Conservation (phyloP, 2,329 filamentous ascomycete species). For the Colletotrichum sp. region DNA sequence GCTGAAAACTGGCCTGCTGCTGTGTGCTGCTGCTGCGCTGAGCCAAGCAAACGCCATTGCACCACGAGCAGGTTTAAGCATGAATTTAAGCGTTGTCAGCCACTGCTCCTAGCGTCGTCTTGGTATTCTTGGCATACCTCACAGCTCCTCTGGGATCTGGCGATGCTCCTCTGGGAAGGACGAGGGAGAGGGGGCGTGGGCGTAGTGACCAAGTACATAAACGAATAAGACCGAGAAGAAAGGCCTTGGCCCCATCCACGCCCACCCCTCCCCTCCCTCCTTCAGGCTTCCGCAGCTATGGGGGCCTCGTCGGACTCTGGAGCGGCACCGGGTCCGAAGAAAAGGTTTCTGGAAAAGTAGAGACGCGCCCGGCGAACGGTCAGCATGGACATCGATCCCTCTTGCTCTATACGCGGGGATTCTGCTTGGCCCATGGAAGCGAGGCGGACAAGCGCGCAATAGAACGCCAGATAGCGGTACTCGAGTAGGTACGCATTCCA, state of each 20-base stretch:
- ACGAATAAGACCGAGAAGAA: neutral
- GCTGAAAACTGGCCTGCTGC: neutral
- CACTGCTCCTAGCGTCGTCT: constrained; percentile 29
- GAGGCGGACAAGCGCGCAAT: neutral
- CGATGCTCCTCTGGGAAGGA: neutral
- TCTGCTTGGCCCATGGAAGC: neutral
- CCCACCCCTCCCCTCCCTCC: neutral
- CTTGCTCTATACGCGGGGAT: neutral
- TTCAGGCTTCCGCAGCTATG: neutral
- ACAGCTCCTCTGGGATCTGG: constrained; percentile 23
- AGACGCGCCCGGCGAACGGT: neutral
- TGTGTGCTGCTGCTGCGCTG: neutral
- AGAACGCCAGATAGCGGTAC: neutral
- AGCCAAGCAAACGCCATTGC: constrained; percentile 5
- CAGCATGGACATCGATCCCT: neutral
- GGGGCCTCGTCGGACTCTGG: constrained; percentile 24
- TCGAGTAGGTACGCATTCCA: neutral
- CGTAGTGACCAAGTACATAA: neutral
- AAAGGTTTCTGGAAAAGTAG: neutral
- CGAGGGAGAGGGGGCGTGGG: neutral
- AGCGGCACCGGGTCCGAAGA: constrained; percentile 16
- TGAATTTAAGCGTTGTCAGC: constrained; percentile 56
- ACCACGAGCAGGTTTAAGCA: constrained; percentile 44
- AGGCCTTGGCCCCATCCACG: neutral
- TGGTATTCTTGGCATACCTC: constrained; percentile 41